A percentile compares a stretch with the other conserved stretches of the same genome.
These are phyloP conservation scores for Blastobotrys capitulatus DNA, from an alignment of 1,139 yeast genomes.

Conservation along the genomic window DNA sequence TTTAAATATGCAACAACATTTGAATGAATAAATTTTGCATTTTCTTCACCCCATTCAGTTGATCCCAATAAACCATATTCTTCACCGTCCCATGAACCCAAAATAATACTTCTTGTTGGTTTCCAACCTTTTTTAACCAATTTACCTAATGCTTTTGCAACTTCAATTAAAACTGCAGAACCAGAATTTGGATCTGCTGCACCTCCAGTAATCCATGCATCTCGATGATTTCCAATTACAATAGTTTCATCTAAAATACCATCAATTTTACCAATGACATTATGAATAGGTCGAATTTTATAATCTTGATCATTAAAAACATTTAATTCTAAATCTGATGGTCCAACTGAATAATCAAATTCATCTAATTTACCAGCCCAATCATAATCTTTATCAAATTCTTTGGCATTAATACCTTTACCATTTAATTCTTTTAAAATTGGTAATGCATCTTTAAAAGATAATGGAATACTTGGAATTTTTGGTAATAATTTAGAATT, in stretches of 20 bases:
- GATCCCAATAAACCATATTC: constrained; percentile 65
- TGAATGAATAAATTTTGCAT: constrained; percentile 37
- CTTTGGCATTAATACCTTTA: constrained; percentile 40
- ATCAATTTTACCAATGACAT: constrained; percentile 51
- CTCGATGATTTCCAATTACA: constrained; percentile 64
- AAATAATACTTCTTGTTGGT: constrained; percentile 53
- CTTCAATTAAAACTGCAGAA: constrained; percentile 52
- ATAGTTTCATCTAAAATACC: constrained; percentile 53
- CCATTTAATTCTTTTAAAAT: constrained; percentile 51
- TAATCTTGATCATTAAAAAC: constrained; percentile 54
- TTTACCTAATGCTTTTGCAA: constrained; percentile 49
- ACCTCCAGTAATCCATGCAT: constrained; percentile 69
- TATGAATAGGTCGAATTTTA: constrained; percentile 51
- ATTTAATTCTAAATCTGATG: constrained; percentile 48
- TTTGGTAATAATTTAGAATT: constrained; percentile 48
- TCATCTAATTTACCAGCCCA: constrained; percentile 48
- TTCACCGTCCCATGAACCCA: constrained; percentile 74
- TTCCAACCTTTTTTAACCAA: constrained; percentile 52
- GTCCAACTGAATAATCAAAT: constrained; percentile 56
- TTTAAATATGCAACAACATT: constrained; percentile 57
- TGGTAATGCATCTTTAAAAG: constrained; percentile 53
- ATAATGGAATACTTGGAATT: constrained; percentile 61
- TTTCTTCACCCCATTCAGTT: constrained; percentile 63
- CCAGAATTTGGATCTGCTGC: constrained; percentile 72
- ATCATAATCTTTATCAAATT: constrained; percentile 30